These are phyloP conservation scores for Blastobotrys indianensis DNA, from an alignment of 1,139 yeast species.

Conservation along the genomic window DNA sequence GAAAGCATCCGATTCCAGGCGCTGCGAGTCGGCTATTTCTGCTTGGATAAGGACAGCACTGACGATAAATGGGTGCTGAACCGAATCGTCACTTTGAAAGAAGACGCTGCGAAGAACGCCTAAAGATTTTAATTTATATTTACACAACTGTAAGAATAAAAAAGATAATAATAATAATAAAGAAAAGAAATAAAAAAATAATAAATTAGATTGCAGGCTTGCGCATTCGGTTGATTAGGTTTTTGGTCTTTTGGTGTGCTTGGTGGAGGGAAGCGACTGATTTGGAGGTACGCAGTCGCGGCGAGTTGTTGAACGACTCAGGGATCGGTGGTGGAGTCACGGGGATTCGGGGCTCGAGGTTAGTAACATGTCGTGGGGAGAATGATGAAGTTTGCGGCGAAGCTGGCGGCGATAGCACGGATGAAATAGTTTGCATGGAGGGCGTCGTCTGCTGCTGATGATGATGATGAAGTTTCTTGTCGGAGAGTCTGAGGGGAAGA, in stretches of 20 bases:
- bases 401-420: too few species aligned
- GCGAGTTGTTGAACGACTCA: too few species aligned
- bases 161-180: not conserved
- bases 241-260: constrained; percentile 5
- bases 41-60: constrained; percentile 75
- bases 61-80: constrained; percentile 62
- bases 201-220: not conserved
- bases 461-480: too few species aligned
- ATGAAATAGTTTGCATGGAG: too few species aligned
- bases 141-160: too few species aligned
- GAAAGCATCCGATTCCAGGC: constrained; percentile 98
- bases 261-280: not conserved
- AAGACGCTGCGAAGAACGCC: constrained; percentile 37
- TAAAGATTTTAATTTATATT: not conserved
- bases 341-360: too few species aligned
- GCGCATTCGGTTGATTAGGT: constrained; percentile 3
- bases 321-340: too few species aligned
- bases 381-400: too few species aligned
- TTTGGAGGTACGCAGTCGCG: too few species aligned
- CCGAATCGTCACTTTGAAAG: constrained; percentile 87
- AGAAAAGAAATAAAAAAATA: not conserved
- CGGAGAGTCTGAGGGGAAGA: constrained; percentile 5
- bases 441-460: too few species aligned
- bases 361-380: too few species aligned
- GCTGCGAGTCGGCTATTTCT: constrained; percentile 92